Percentiles rank a stretch among this genome's conserved stretches.
Evolutionary conservation across 2,329 filamentous ascomycete genomes (phyloP).

Genomic region (Sarocladium oryzae): DNA sequence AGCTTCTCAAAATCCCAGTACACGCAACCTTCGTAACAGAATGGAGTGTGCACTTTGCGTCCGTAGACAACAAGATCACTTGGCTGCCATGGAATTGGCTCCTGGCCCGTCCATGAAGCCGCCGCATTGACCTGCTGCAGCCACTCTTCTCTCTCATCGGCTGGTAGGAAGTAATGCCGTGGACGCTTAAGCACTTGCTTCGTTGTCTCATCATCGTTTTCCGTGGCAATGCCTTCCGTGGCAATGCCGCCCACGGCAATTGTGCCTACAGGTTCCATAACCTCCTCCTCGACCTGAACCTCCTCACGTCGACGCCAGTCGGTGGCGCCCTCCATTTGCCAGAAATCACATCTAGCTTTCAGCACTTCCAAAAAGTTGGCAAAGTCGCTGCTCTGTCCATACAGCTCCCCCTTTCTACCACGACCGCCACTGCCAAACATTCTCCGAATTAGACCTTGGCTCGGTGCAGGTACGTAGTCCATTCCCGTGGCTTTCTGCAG

Average conservation of each 20-base stretch:
- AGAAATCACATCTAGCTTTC: conserved; percentile 72
- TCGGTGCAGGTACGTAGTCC: conserved; percentile 54
- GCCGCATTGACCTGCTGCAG: conserved; percentile 16
- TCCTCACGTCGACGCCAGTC: conserved; percentile 62
- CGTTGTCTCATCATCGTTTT: conserved; percentile 13
- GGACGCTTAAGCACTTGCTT: conserved; percentile 18
- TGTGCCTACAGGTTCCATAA: not conserved
- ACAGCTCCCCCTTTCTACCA: conserved; percentile 40
- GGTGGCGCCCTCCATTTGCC: conserved; percentile 70
- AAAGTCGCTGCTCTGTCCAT: conserved; percentile 63
- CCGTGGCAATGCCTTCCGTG: not conserved
- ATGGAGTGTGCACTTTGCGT: conserved; percentile 52
- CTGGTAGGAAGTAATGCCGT: conserved; percentile 22
- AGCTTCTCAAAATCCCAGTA: conserved; percentile 64
- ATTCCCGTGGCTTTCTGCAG: conserved; percentile 68
- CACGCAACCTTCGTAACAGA: conserved; percentile 49
- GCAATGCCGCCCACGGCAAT: not conserved
- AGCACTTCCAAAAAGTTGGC: conserved; percentile 68
- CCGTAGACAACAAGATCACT: conserved; percentile 52
- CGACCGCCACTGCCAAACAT: conserved; percentile 36
- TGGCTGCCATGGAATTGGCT: conserved; percentile 33
- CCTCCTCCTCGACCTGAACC: not conserved
- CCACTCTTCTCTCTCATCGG: conserved; percentile 24
- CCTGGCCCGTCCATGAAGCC: conserved; percentile 17
- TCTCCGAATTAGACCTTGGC: conserved; percentile 43